Evolutionary conservation across 225 moss, liverwort and hornwort species (phyloP), one percentile per base, ranked within the genome.

Genomic region (Climacium dendroides): DNA sequence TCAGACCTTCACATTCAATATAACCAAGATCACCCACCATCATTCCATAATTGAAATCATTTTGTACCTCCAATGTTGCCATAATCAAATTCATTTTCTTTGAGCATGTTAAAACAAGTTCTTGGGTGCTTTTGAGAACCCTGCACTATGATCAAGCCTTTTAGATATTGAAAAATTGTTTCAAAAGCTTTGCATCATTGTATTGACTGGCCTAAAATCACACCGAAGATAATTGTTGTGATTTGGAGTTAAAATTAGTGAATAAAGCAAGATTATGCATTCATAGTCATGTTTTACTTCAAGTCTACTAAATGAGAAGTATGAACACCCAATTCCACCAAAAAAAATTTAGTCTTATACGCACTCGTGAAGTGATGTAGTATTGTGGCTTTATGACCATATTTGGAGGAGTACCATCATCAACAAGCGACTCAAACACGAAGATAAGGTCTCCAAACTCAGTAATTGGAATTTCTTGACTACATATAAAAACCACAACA

Each of bases 371-470:
- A 74, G 92, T 80, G 12, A 92, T 89, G 63, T 87, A 92, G 34
- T 89, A 67, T 29, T 85, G 76, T 48, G 92, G 89, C 62, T 89
- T 85, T 28, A 92, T 87, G 63, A 89, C 32, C 25, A 92, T 83
- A 37, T 85, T 41, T 13, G 90, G 74, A 71, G 87, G 70, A 45
- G n/a, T 9, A 28, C 8, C 71, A 30, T 64, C 69, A 13, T 47
- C 4, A 22, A 0, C 7, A 39, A 81, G 77, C 9, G 89, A 29
- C 2, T 81, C 41, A 81, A 92, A 92, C 5, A 34, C 57, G 2
- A 92, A 54, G 13, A 45, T 28, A 52, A 90, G 83, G 58, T 87
- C 85, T 55, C 90, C 90, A 83, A 90, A 92, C 16, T 87, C 85
- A 1, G 13, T 74, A 7, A 83, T 3, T 15, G 87, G 89, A 69